These are phyloP conservation scores for Cyclotella baltica DNA, from an alignment of 108 stramenopile genomes.

Conservation along the genomic window DNA sequence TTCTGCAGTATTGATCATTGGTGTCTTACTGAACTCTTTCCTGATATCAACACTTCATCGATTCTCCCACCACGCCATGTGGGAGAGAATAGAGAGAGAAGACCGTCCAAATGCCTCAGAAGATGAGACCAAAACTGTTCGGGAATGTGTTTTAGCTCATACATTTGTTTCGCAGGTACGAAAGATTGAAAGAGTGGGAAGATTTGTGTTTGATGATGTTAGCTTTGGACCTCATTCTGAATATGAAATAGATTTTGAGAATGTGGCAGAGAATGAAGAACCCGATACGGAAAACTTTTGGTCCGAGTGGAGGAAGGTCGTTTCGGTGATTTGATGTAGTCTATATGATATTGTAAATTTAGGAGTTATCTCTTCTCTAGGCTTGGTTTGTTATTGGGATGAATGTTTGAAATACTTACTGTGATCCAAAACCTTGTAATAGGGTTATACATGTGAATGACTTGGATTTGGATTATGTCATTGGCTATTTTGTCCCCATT, in stretches of 20 bases:
- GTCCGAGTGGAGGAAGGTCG: conserved; percentile 53
- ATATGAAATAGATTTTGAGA: conserved; percentile 49
- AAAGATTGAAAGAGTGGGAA: conserved; percentile 25
- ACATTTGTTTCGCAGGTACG: conserved; percentile 49
- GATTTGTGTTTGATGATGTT: conserved; percentile 52
- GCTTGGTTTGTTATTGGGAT: too few relatives aligned
- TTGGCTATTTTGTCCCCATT: too few relatives aligned
- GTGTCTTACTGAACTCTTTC: conserved; percentile 67
- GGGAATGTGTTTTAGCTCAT: conserved; percentile 48
- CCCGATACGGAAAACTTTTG: conserved; percentile 34
- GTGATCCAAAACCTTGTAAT: too few relatives aligned
- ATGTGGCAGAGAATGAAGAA: conserved; percentile 43
- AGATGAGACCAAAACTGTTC: conserved; percentile 39
- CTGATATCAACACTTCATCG: conserved; percentile 64
- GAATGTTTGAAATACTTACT: too few relatives aligned
- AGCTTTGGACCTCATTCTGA: conserved; percentile 51
- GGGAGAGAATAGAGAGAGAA: conserved; percentile 67
- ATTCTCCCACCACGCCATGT: conserved; percentile 71
- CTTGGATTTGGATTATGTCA: too few relatives aligned
- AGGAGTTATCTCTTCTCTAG: too few relatives aligned
- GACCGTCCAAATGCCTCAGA: conserved; percentile 49
- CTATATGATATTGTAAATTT: too few relatives aligned
- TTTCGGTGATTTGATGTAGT: conserved; percentile 52
- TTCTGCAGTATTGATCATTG: conserved; percentile 65
- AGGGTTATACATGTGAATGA: too few relatives aligned